Evolutionary conservation across 2,329 filamentous ascomycete genomes (phyloP).

Genomic region (Corynespora cassiicola): DNA sequence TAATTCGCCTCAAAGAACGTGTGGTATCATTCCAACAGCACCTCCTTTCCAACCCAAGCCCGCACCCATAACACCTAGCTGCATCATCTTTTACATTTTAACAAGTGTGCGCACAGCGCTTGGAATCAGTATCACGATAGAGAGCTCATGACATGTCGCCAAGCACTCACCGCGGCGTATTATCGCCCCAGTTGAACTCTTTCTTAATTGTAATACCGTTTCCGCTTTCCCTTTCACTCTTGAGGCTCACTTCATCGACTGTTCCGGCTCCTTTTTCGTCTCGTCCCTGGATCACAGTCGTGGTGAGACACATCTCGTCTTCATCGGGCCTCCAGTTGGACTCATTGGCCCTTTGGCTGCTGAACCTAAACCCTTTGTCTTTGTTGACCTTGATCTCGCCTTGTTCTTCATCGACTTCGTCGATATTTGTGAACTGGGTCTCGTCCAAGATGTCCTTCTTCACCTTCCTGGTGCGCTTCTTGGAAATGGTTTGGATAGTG

Average conservation of each 20-base stretch:
- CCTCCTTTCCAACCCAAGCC: too few relatives aligned
- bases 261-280: slow-evolving; percentile 6
- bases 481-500: slow-evolving; percentile 27
- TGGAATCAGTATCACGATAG: too few relatives aligned
- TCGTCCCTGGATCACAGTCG: slow-evolving; percentile 16
- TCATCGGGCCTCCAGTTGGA: slow-evolving; percentile 24
- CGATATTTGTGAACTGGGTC: slow-evolving; percentile 15
- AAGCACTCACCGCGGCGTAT: too few relatives aligned
- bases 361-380: too few relatives aligned
- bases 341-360: too few relatives aligned
- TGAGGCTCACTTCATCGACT: slow-evolving; percentile 2
- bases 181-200: slow-evolving; percentile 31
- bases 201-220: slow-evolving; percentile 22
- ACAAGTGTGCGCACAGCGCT: too few relatives aligned
- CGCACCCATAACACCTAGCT: too few relatives aligned
- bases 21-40: too few relatives aligned
- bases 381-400: too few relatives aligned
- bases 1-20: too few relatives aligned
- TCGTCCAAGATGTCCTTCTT: slow-evolving; percentile 19
- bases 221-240: slow-evolving; percentile 4
- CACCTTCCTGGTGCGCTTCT: slow-evolving; percentile 27
- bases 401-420: slow-evolving; percentile 4
- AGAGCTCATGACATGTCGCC: too few relatives aligned
- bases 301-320: slow-evolving; percentile 28
- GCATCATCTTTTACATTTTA: too few relatives aligned